Base-by-base conservation (phyloP, 2,329 filamentous ascomycete genomes). In the Neopestalotiopsis rosae region DNA sequence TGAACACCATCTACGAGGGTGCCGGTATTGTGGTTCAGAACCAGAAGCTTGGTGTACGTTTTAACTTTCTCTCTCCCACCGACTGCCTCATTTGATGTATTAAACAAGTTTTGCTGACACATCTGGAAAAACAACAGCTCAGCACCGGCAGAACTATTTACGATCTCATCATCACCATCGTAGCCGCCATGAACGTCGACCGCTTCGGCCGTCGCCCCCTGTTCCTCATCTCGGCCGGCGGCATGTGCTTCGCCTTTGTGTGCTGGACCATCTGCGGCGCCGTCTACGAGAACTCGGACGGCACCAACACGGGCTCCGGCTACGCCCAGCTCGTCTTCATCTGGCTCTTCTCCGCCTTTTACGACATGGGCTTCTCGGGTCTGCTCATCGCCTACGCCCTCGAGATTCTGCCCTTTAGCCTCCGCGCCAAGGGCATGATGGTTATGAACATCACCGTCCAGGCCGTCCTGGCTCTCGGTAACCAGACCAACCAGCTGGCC, bases 361-460 rank as follows among this genome's bases (percentile, higher is more conserved):
- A 90, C 77, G 86, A 88, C 70, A 86, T 90, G 68, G 88, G 85
- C 61, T 90, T 88, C 77, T 88, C 86, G 0, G 87, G 87, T 62
- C 81, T 90, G 57, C 81, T 89, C 12, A 82, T 89, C 52, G 84
- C 85, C 65, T 90, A 90, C 71, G 84, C 87, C 1, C 83, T 89
- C 7, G 88, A 90, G 78, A 81, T 90, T 40, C 81, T 89, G 17
- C 88, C 88, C 0, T 90, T 88, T 79, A 82, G 84, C 63, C 80
- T 89, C 32, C 86, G 88, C 62, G 86, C 86, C 71, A 88, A 87
- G 80, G 86, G 86, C 45, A 87, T 89, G 82, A 88, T 88, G 83
- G 84, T 91, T 72, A 89, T 91, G 86, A 91, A 91, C 77, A 85
- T 91, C 65, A 87, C 85, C 24, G 84, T 91, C 28, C 88, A 91